These are phyloP conservation scores for Pterula multifida DNA, from an alignment of 1,284 basidiomycete genomes.

Conservation along the genomic window DNA sequence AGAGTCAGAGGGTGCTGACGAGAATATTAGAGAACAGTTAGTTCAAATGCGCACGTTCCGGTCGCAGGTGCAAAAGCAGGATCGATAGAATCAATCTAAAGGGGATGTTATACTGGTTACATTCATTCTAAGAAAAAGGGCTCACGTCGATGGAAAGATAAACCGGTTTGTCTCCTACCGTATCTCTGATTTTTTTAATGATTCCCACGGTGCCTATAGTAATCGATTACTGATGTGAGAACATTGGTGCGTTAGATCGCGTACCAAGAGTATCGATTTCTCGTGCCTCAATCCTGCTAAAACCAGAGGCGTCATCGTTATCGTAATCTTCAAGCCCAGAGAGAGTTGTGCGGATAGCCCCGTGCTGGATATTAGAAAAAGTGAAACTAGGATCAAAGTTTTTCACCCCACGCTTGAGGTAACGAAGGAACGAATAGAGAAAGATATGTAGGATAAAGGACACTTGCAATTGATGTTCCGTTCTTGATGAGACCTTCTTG, in stretches of 20 bases:
- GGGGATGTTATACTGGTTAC: conserved; percentile 1
- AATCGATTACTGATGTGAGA: background rate
- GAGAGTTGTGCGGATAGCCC: conserved; percentile 66
- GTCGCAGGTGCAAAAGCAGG: conserved; percentile 73
- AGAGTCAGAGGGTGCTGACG: background rate
- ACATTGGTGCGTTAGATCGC: background rate
- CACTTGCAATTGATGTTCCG: conserved; percentile 74
- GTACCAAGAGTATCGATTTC: conserved; percentile 64
- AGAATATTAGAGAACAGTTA: conserved; percentile 35
- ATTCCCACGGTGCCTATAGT: conserved; percentile 43
- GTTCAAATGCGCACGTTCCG: conserved; percentile 27
- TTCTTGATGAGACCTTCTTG: conserved; percentile 65
- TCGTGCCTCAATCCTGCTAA: conserved; percentile 63
- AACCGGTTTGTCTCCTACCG: conserved; percentile 54
- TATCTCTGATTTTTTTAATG: conserved; percentile 58
- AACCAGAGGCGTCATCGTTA: conserved; percentile 56
- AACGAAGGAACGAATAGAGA: conserved; percentile 12
- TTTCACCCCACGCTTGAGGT: conserved; percentile 15
- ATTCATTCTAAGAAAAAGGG: conserved; percentile 2
- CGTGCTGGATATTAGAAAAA: conserved; percentile 51
- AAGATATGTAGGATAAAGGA: conserved; percentile 19
- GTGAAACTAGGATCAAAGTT: conserved; percentile 61
- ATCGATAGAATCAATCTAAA: conserved; percentile 61
- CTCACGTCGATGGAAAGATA: conserved; percentile 64
- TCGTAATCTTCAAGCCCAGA: conserved; percentile 60